Percentiles rank a stretch among this genome's conserved stretches.
Evolutionary conservation across 2,329 filamentous ascomycete genomes (phyloP).

Genomic region (Purpureocillium lavendulum): DNA sequence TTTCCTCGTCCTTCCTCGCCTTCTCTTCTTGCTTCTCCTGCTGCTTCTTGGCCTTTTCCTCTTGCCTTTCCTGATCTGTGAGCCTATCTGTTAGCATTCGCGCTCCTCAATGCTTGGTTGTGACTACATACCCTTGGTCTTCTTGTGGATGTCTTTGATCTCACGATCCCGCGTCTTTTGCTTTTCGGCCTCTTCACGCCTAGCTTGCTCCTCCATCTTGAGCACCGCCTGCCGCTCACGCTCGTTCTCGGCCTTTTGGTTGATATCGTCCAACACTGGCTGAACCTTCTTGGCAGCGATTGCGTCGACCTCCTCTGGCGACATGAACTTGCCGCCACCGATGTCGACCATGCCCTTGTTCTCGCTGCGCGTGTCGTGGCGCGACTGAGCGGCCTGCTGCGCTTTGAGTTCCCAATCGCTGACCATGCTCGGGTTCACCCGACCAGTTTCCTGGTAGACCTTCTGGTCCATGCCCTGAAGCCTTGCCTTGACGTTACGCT

Average conservation of each 20-base stretch:
- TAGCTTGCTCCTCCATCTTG: constrained; percentile 49
- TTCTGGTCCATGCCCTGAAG: constrained; percentile 77
- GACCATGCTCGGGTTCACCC: constrained; percentile 57
- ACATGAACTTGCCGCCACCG: constrained; percentile 73
- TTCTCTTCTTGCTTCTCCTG: constrained; percentile 19
- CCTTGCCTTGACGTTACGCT: constrained; percentile 74
- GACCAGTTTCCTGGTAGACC: constrained; percentile 68
- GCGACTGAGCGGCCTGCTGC: constrained; percentile 57
- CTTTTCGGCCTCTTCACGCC: constrained; percentile 40
- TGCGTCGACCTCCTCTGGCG: constrained; percentile 67
- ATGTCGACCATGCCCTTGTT: constrained; percentile 55
- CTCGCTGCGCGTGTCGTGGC: constrained; percentile 51
- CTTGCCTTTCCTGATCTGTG: constrained; percentile 38
- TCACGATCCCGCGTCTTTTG: constrained; percentile 44
- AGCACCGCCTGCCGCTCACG: constrained; percentile 59
- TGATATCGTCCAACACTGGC: constrained; percentile 78
- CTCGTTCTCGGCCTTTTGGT: constrained; percentile 66
- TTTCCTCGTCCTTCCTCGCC: constrained; percentile 33
- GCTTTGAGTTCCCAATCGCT: constrained; percentile 76
- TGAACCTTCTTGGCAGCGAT: constrained; percentile 72
- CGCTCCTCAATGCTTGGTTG: not conserved
- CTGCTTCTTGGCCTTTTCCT: constrained; percentile 18
- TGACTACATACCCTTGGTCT: constrained; percentile 48
- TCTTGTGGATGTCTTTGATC: constrained; percentile 42
- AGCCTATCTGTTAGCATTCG: constrained; percentile 7